These are phyloP conservation scores for Saccharomycopsis malanga DNA, from an alignment of 805 yeast genomes.

Conservation along the genomic window DNA sequence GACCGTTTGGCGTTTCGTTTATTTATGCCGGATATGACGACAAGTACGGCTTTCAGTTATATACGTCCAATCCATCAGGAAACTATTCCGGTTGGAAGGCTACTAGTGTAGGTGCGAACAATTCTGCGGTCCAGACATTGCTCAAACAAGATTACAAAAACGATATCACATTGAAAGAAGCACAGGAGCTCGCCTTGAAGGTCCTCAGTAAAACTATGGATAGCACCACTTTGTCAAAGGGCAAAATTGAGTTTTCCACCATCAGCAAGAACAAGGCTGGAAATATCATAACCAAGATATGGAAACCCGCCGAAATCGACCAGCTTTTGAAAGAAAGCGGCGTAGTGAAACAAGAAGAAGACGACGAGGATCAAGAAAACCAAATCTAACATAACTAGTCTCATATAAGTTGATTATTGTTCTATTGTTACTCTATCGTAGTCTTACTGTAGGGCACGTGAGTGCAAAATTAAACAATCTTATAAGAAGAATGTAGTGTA, in stretches of 20 bases:
- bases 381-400: not conserved
- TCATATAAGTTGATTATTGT: not conserved
- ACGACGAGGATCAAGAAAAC: constrained; percentile 29
- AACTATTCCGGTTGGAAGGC: constrained; percentile 99
- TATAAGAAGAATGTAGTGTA: too few relatives aligned
- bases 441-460: not conserved
- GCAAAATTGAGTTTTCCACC: constrained; percentile 90
- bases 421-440: not conserved
- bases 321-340: constrained; percentile 65
- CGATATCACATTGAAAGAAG: constrained; percentile 64
- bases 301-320: constrained; percentile 76
- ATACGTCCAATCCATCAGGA: constrained; percentile 95
- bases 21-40: constrained; percentile 95
- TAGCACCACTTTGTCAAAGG: constrained; percentile 73
- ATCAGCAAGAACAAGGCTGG: constrained; percentile 45
- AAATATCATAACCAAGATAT: constrained; percentile 59
- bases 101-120: constrained; percentile 93
- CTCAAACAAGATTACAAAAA: constrained; percentile 92
- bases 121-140: constrained; percentile 91
- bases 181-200: constrained; percentile 81
- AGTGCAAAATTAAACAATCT: too few relatives aligned
- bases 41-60: constrained; percentile 81
- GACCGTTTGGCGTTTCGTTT: constrained; percentile 97
- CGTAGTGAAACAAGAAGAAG: constrained; percentile 52
- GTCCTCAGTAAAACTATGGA: constrained; percentile 94